Percentiles rank a stretch among this genome's conserved stretches.
Evolutionary conservation across 1,284 basidiomycete genomes (phyloP).

Genomic region (Sporisorium sorghi): DNA sequence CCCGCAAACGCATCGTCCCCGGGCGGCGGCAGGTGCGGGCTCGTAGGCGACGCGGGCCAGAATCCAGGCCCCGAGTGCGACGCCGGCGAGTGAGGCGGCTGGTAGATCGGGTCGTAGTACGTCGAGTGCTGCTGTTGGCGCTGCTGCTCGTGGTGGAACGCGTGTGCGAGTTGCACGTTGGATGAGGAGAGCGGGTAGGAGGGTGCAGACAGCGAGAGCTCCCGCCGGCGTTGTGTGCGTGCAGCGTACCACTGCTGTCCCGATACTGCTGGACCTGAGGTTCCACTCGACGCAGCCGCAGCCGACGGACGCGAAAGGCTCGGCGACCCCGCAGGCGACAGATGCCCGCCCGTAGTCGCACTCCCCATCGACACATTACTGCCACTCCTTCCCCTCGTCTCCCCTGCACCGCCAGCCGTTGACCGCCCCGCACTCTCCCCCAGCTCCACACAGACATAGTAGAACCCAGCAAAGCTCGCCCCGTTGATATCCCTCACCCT

Average conservation of each 20-base stretch:
- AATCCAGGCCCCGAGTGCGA: constrained; percentile 30
- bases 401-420: background rate
- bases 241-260: constrained; percentile 50
- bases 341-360: background rate
- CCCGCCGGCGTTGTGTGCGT: constrained; percentile 30
- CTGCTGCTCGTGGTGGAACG: background rate
- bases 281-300: background rate
- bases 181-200: background rate
- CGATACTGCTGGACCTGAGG: constrained; percentile 4
- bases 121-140: background rate
- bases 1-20: constrained; percentile 21
- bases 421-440: constrained; percentile 40
- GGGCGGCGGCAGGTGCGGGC: constrained; percentile 14
- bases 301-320: constrained; percentile 2
- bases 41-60: constrained; percentile 39
- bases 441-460: constrained; percentile 85
- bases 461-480: constrained; percentile 85
- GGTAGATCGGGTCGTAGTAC: constrained; percentile 34
- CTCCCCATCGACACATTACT: constrained; percentile 30
- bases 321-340: constrained; percentile 17
- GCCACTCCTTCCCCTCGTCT: constrained; percentile 20
- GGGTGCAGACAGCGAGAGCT: constrained; percentile 34
- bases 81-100: constrained; percentile 31
- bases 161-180: background rate
- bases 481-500: constrained; percentile 92